Percentiles rank a stretch among this genome's conserved stretches.
Conservation (phyloP, 352 stramenopile species). For the Halophytophthora batemanensis region DNA sequence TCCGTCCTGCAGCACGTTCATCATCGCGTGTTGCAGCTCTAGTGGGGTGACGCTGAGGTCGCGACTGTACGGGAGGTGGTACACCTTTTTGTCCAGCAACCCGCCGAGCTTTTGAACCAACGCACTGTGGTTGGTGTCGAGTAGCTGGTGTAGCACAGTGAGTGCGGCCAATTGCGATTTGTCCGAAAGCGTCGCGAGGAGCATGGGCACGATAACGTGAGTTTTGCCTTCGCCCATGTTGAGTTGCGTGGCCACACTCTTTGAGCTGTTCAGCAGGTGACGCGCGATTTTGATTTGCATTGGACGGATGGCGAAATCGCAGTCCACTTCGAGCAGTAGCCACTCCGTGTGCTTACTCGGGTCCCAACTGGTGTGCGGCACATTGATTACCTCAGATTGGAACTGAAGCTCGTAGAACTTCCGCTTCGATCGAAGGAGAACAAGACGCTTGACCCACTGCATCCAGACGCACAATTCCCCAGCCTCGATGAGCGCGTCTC, state of each 20-base stretch:
- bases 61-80: background rate
- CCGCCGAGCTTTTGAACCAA: background rate
- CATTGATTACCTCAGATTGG: background rate
- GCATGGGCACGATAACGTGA: constrained; percentile 68
- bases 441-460: background rate
- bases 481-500: background rate
- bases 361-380: constrained; percentile 22
- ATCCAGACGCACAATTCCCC: background rate
- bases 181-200: constrained; percentile 19
- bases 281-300: constrained; percentile 53
- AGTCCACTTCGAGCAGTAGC: constrained; percentile 71
- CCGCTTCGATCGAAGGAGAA: background rate
- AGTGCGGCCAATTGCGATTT: background rate
- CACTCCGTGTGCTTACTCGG: constrained; percentile 40
- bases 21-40: background rate
- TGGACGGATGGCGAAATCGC: constrained; percentile 46
- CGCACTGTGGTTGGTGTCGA: background rate
- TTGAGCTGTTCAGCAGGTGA: constrained; percentile 45
- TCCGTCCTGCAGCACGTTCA: background rate
- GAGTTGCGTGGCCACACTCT: constrained; percentile 48
- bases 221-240: constrained; percentile 74
- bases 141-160: background rate
- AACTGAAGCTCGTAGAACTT: background rate
- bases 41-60: background rate
- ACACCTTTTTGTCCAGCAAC: background rate